These are phyloP conservation scores for Umbilicus rupestris DNA, from an alignment of 164 flowering plant species.

Conservation along the genomic window DNA sequence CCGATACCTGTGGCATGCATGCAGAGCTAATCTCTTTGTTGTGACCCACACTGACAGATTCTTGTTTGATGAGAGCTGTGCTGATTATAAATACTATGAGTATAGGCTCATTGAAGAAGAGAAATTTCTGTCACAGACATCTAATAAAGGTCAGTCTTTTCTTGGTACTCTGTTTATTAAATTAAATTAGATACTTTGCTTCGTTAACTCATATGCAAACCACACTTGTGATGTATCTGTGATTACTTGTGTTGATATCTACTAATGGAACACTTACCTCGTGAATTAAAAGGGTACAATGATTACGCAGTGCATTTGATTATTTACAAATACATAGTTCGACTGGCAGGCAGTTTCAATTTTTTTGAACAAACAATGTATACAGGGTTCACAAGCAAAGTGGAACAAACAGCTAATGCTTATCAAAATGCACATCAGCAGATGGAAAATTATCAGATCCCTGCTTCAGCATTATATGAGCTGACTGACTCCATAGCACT, in stretches of 20 bases:
- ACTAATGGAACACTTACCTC: neutral
- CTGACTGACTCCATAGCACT: slow-evolving; percentile 24
- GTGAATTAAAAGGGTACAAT: neutral
- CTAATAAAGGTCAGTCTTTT: slow-evolving; percentile 30
- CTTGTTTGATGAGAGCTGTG: slow-evolving; percentile 62
- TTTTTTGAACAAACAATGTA: neutral
- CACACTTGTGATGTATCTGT: neutral
- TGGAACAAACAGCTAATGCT: slow-evolving; percentile 2
- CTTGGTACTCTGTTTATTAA: neutral
- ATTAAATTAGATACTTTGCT: too few species aligned
- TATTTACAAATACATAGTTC: neutral
- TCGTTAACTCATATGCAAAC: too few species aligned
- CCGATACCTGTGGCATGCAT: neutral
- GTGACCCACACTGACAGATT: slow-evolving; percentile 39
- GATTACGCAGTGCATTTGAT: neutral
- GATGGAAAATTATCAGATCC: slow-evolving; percentile 63
- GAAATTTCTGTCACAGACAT: slow-evolving; percentile 31
- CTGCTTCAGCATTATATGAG: slow-evolving; percentile 86
- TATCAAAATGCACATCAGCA: slow-evolving; percentile 43
- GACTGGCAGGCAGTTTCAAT: neutral
- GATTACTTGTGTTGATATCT: neutral
- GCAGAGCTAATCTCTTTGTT: neutral
- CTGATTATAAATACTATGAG: slow-evolving; percentile 87
- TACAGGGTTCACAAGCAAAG: slow-evolving; percentile 20
- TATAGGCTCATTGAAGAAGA: slow-evolving; percentile 74